A percentile compares a stretch with the other conserved stretches of the same genome.
Evolutionary conservation across 495 filamentous ascomycete species (phyloP).

Genomic region (Massariosphaeria phaeospora): DNA sequence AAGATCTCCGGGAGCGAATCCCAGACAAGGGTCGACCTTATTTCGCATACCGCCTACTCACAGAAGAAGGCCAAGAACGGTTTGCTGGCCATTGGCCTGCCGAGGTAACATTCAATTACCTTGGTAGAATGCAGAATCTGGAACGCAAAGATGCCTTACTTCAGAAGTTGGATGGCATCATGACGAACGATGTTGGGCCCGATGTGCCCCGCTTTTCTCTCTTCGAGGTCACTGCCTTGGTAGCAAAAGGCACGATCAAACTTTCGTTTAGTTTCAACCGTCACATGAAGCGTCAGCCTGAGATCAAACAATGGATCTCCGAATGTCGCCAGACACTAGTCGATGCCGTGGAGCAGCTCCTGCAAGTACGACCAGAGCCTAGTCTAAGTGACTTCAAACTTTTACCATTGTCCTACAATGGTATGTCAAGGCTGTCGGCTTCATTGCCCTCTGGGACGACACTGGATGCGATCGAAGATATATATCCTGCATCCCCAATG

Average conservation of each 20-base stretch:
- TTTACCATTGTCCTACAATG: constrained; percentile 56
- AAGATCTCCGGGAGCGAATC: constrained; percentile 21
- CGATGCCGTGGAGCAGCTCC: constrained; percentile 48
- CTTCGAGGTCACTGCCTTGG: constrained; percentile 60
- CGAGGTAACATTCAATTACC: constrained; percentile 68
- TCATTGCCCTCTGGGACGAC: constrained; percentile 45
- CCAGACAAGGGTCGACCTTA: constrained; percentile 31
- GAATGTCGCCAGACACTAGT: constrained; percentile 54
- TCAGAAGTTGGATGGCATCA: constrained; percentile 48
- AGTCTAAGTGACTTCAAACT: constrained; percentile 62
- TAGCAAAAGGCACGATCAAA: constrained; percentile 56
- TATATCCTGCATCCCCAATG: constrained; percentile 63
- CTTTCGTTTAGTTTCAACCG: constrained; percentile 61
- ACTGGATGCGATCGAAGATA: constrained; percentile 51
- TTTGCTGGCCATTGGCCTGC: constrained; percentile 54
- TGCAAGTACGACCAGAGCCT: constrained; percentile 46
- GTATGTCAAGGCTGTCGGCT: constrained; percentile 42
- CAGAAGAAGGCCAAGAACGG: constrained; percentile 42
- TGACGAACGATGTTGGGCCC: constrained; percentile 48
- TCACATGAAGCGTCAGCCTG: constrained; percentile 53
- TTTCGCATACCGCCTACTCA: constrained; percentile 47
- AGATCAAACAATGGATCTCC: constrained; percentile 56
- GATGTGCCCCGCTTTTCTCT: constrained; percentile 57
- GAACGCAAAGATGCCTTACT: constrained; percentile 59
- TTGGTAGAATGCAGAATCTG: constrained; percentile 59